Evolutionary conservation across 345 rosid genomes (phyloP).

Genomic region (Murraya paniculata): DNA sequence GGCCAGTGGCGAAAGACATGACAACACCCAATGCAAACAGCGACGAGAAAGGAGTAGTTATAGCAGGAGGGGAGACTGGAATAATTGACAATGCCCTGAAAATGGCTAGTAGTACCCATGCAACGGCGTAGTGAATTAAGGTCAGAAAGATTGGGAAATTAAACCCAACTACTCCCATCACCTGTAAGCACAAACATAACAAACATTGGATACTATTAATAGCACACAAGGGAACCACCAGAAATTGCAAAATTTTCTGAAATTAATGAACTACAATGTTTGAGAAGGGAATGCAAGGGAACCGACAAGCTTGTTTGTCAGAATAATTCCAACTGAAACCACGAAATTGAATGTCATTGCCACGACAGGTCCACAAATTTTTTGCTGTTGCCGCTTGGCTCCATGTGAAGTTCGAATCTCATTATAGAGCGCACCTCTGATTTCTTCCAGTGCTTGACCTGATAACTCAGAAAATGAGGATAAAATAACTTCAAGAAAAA

Average conservation of each 20-base stretch:
- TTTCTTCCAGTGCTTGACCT: conserved; percentile 88
- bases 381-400: conserved; percentile 83
- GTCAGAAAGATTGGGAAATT: conserved; percentile 83
- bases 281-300: neutral
- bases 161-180: conserved; percentile 85
- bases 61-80: conserved; percentile 84
- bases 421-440: conserved; percentile 74
- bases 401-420: conserved; percentile 85
- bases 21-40: conserved; percentile 73
- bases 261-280: neutral
- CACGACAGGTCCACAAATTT: conserved; percentile 73
- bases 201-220: neutral
- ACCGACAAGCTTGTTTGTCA: conserved; percentile 73
- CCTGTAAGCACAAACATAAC: conserved; percentile 36
- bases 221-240: neutral
- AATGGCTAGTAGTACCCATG: conserved; percentile 83
- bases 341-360: conserved; percentile 92
- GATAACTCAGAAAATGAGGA: conserved; percentile 9
- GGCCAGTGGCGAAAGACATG: conserved; percentile 96
- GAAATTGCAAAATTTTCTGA: neutral
- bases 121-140: conserved; percentile 68
- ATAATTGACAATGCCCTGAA: conserved; percentile 66
- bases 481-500: conserved; percentile 2
- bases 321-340: conserved; percentile 82
- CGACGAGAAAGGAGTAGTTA: conserved; percentile 79